Evolutionary conservation across 2,329 filamentous ascomycete species (phyloP).

Genomic region (Teratosphaeria gauchensis): DNA sequence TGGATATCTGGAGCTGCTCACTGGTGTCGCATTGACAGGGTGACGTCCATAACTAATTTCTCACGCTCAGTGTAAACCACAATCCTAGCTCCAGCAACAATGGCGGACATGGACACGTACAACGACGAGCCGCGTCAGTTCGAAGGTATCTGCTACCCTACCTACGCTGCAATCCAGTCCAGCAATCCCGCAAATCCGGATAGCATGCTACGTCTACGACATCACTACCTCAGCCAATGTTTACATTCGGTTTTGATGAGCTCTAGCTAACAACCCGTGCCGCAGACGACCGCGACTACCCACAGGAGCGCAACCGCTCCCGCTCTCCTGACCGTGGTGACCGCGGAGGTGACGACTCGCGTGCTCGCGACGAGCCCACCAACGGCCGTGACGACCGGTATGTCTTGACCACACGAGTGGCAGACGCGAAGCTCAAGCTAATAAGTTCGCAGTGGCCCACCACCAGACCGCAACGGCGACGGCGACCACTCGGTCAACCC

Average conservation of each 20-base stretch:
- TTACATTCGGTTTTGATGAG: background rate
- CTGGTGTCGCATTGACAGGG: background rate
- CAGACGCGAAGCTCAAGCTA: conserved; percentile 7
- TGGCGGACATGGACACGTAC: conserved; percentile 50
- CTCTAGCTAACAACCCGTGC: conserved; percentile 1
- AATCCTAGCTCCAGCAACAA: conserved; percentile 10
- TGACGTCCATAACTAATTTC: background rate
- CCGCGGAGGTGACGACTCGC: conserved; percentile 31
- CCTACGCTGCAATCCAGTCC: background rate
- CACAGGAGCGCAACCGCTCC: conserved; percentile 53
- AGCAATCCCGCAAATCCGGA: background rate
- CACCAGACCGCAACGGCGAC: conserved; percentile 24
- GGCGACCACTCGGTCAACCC: conserved; percentile 77
- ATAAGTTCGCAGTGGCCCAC: conserved; percentile 32
- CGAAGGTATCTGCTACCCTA: conserved; percentile 45
- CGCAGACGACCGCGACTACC: conserved; percentile 50
- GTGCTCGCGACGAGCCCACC: conserved; percentile 56
- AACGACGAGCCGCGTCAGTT: conserved; percentile 57
- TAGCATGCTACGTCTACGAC: background rate
- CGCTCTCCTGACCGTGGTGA: conserved; percentile 49
- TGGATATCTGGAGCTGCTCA: background rate
- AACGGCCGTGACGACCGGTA: conserved; percentile 46
- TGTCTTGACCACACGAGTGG: conserved; percentile 11
- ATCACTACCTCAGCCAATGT: background rate
- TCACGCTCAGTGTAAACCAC: background rate